These are phyloP conservation scores for Myochromella boudieri DNA, from an alignment of 768 basidiomycete species.

Conservation along the genomic window DNA sequence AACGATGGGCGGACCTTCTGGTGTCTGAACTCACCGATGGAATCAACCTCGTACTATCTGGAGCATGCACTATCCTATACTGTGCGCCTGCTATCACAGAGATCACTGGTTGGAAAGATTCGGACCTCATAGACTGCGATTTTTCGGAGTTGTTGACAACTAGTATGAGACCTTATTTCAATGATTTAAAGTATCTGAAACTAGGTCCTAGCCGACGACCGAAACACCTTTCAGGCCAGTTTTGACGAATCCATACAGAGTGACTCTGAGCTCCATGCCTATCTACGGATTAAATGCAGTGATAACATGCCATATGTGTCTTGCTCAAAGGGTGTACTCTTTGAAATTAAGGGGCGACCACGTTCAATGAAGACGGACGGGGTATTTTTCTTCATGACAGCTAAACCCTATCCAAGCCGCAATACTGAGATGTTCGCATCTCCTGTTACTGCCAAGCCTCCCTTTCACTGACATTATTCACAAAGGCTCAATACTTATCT, in stretches of 20 bases:
- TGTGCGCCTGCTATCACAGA: slow-evolving; percentile 68
- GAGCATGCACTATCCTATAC: slow-evolving; percentile 62
- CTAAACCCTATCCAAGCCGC: slow-evolving; percentile 75
- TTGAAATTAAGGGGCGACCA: slow-evolving; percentile 70
- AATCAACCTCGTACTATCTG: slow-evolving; percentile 66
- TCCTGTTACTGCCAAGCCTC: not conserved
- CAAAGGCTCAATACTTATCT: slow-evolving; percentile 68
- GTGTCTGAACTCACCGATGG: slow-evolving; percentile 75
- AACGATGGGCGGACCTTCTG: slow-evolving; percentile 83
- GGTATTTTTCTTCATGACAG: slow-evolving; percentile 72
- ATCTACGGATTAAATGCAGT: slow-evolving; percentile 60
- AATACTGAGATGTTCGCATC: slow-evolving; percentile 61
- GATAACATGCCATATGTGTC: slow-evolving; percentile 19
- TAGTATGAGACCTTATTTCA: slow-evolving; percentile 39
- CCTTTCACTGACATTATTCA: not conserved
- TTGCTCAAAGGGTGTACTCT: slow-evolving; percentile 50
- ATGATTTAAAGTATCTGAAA: slow-evolving; percentile 2
- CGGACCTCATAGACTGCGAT: slow-evolving; percentile 69
- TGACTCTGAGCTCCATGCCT: slow-evolving; percentile 51
- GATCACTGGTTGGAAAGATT: slow-evolving; percentile 74
- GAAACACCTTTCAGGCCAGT: slow-evolving; percentile 47
- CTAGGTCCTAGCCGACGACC: slow-evolving; percentile 53
- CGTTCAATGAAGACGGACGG: slow-evolving; percentile 43
- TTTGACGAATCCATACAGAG: slow-evolving; percentile 58
- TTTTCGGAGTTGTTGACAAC: slow-evolving; percentile 61